Conservation (phyloP, 2,329 filamentous ascomycete genomes). For the Colletotrichum scovillei region DNA sequence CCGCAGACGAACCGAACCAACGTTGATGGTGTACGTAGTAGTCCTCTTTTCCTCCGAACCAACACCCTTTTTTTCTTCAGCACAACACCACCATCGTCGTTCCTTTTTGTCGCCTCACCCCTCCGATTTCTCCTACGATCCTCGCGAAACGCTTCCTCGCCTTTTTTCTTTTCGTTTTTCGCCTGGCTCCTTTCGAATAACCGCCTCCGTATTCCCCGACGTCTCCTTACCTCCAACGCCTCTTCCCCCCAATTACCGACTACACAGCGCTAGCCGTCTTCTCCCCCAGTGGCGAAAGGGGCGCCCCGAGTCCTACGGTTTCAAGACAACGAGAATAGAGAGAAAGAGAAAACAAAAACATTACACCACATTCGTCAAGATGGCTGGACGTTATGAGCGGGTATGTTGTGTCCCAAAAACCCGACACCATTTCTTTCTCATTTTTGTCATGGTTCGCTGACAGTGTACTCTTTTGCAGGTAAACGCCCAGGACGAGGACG, state of each 20-base stretch:
- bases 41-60: slow-evolving; percentile 2
- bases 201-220: background rate
- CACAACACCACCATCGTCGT: slow-evolving; percentile 14
- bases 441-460: background rate
- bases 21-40: background rate
- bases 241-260: slow-evolving; percentile 18
- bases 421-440: background rate
- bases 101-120: slow-evolving; percentile 21
- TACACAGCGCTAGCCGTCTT: slow-evolving; percentile 19
- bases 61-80: slow-evolving; percentile 21
- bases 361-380: slow-evolving; percentile 45
- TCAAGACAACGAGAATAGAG: slow-evolving; percentile 1
- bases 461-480: slow-evolving; percentile 52
- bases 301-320: background rate
- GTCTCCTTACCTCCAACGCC: background rate
- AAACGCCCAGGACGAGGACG: slow-evolving; percentile 68
- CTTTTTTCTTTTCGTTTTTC: background rate
- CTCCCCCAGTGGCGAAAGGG: slow-evolving; percentile 35
- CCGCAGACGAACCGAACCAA: slow-evolving; percentile 6
- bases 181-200: background rate
- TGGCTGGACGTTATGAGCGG: slow-evolving; percentile 69
- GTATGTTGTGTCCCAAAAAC: slow-evolving; percentile 51
- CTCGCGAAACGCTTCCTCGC: slow-evolving; percentile 8
- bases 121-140: slow-evolving; percentile 18
- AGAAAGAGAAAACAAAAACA: background rate